Evolutionary conservation across 768 basidiomycete species (phyloP), one percentile per base, ranked within the genome.

Genomic region (Ramaria sp.): DNA sequence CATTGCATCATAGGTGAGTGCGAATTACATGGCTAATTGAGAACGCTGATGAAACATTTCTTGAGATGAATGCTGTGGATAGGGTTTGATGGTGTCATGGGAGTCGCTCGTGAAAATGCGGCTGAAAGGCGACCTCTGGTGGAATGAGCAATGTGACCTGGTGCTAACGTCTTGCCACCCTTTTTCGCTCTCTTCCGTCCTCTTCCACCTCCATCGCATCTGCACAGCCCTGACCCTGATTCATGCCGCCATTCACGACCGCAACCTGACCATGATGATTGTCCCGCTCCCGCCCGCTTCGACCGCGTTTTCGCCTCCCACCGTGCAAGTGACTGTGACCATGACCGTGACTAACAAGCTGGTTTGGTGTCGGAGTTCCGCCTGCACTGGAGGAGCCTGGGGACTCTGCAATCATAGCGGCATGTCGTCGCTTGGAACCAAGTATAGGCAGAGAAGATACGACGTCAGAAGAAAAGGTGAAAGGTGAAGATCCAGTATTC

Each of bases 191-290:
- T 54, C 86, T 76, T 15, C 77, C 77, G 13, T 86, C 86, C 53
- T 89, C 88, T 62, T 90, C 88, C 17, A 88, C 73, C 42, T 89
- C 86, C 80, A 88, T 88, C 59, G 77, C 78, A 50, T 80, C 78
- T 24, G 69, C 63, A 53, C 67, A 45, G 53, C 19, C 51, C 47
- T 42, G 46, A 11, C 30, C n/a, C 37, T 49, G 55, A 37, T 37
- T 37, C 9, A 49, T 19, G 10, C 39, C 57, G 69, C 68, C 49
- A 71, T 63, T 60, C 66, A 74, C 60, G 69, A 69, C 60, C 64
- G 74, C 68, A 65, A 73, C 39, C 69, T 74, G 67, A 72, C 73
- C 47, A 63, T 64, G 60, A 69, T 72, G 63, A 20, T 69, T 58
- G 24, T 42, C 51, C 0, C 63, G 52, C 24, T 70, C 68, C 30